Evolutionary conservation across 108 stramenopile species (phyloP), one percentile per base, ranked within the genome.

Genomic region (Cyclotella atomus): DNA sequence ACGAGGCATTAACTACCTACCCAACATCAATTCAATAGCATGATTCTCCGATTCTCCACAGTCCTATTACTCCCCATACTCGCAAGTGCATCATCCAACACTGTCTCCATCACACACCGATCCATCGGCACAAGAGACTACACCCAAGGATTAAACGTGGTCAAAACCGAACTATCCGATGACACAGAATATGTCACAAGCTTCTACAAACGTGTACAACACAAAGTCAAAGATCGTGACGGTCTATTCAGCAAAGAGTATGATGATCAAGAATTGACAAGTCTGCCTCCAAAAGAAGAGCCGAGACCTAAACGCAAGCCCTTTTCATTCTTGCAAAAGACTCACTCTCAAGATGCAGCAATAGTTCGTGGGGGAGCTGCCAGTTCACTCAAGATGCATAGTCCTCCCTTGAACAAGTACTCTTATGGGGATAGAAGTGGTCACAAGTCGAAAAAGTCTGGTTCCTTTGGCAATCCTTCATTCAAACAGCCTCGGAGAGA

Each of bases 151-250:
- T 21, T 54, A 15, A 68, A 54, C 24, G 36, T 68, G 0, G 66
- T 68, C 20, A 68, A 52, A 21, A 21, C 20, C 34, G 25, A 49
- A 1, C 15, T 4, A 50, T n/a, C n/a, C n/a, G 38, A 64, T 28
- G 62, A 73, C 19, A 33, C 63, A 53, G 72, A 73, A 44, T 64
- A 43, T 49, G 72, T 73, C 19, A 73, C 72, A 27, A 41, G 52
- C 52, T 73, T 73, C 29, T 73, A 73, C 23, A 73, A 55, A 53
- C 49, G 72, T 2, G 62, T 55, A 25, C 50, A 55, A 30, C 16
- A 73, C 8, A 71, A 71, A 29, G 47, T 34, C 5, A 59, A 59
- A 16, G 56, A 57, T 30, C 28, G 56, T 12, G 56, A 57, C 2
- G 56, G 56, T 32, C 14, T 28, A n/a, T 32, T 57, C 30, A 23